phyloP scores from a whole-genome alignment of 1,284 basidiomycete species.

The Cryptococcus sp. region DNA sequence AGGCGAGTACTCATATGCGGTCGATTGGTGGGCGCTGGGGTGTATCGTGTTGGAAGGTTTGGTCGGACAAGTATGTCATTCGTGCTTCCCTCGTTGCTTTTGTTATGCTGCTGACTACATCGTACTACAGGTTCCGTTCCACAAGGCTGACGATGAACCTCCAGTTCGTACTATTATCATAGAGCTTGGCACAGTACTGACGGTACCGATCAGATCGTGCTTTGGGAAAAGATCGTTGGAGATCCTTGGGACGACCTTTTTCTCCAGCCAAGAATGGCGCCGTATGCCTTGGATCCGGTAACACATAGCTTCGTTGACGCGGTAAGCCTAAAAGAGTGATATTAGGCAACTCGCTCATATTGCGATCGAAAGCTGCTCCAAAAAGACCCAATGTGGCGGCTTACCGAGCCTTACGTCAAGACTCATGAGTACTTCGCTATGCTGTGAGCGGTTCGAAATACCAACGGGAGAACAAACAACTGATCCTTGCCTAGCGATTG shows the following conservation, averaged over 20 bases:
- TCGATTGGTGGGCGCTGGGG: conserved; percentile 97
- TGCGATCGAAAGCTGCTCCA: conserved; percentile 68
- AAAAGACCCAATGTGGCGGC: conserved; percentile 83
- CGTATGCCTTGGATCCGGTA: conserved; percentile 88
- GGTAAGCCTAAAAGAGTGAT: conserved; percentile 63
- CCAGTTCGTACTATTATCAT: conserved; percentile 17
- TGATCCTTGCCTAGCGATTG: conserved; percentile 29
- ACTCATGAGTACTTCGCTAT: conserved; percentile 93
- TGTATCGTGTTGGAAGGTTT: conserved; percentile 94
- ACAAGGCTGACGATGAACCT: conserved; percentile 29
- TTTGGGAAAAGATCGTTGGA: conserved; percentile 34
- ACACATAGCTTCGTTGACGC: conserved; percentile 94
- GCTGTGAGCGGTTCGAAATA: conserved; percentile 64
- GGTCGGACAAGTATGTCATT: conserved; percentile 41
- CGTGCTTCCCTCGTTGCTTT: no score
- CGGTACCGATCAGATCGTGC: conserved; percentile 18
- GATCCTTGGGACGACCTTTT: conserved; percentile 46
- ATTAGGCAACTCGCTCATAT: no score
- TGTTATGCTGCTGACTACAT: not conserved
- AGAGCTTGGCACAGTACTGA: not conserved
- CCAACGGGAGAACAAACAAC: not conserved
- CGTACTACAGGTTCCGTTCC: conserved; percentile 69
- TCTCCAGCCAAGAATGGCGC: conserved; percentile 76
- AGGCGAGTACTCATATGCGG: conserved; percentile 85
- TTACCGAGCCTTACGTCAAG: conserved; percentile 83